Percentiles rank a stretch among this genome's conserved stretches.
phyloP scores from a whole-genome alignment of 805 yeast species.

The Cephaloascus albidus region DNA sequence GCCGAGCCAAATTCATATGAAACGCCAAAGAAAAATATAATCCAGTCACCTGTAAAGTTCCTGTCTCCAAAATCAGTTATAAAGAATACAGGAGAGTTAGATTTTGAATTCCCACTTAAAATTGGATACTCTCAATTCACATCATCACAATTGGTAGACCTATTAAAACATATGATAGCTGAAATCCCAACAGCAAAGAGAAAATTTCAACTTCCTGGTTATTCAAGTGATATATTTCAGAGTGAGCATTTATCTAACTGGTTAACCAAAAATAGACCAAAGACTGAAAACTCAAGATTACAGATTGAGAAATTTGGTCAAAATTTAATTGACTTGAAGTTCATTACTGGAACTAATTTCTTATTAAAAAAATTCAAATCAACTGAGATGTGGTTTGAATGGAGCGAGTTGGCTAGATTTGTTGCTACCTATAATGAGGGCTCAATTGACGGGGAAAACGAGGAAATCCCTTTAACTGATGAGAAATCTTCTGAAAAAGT shows the following conservation, averaged over 20 bases:
- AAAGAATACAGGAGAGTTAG: constrained; percentile 3
- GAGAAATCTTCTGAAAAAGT: neutral
- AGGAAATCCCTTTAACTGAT: neutral
- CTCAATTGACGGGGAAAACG: neutral
- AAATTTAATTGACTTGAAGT: constrained; percentile 21
- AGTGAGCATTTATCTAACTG: constrained; percentile 26
- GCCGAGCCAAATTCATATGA: constrained; percentile 1
- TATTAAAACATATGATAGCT: constrained; percentile 13
- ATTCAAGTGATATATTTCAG: constrained; percentile 25
- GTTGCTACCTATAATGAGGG: constrained; percentile 6
- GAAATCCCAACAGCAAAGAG: constrained; percentile 17
- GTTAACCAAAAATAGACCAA: constrained; percentile 16
- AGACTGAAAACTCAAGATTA: constrained; percentile 11
- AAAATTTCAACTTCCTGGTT: constrained; percentile 29
- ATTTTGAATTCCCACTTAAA: constrained; percentile 19
- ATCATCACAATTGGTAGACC: constrained; percentile 8
- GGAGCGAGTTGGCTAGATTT: constrained; percentile 23
- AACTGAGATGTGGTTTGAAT: constrained; percentile 35
- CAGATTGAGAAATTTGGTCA: constrained; percentile 32
- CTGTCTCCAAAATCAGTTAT: neutral
- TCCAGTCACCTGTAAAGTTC: constrained; percentile 1
- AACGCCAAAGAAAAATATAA: constrained; percentile 1
- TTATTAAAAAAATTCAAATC: constrained; percentile 23
- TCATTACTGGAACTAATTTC: constrained; percentile 20
- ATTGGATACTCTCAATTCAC: constrained; percentile 16